Evolutionary conservation across 371 early-diverging fungal genomes (phyloP).

Genomic region (Lichtheimia ramosa): DNA sequence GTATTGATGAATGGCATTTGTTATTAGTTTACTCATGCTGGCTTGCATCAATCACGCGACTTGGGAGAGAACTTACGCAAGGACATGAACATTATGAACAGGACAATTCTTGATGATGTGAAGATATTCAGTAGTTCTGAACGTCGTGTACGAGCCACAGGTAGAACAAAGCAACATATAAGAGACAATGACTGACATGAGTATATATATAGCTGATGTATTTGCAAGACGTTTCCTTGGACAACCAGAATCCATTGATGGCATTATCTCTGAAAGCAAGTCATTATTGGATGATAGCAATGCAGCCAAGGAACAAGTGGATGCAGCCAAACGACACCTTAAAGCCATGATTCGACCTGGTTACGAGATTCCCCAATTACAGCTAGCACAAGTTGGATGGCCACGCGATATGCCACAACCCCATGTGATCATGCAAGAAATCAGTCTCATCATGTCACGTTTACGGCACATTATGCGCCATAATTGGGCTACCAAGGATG

Average conservation of each 20-base stretch:
- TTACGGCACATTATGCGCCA: conserved; percentile 78
- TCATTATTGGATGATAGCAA: conserved; percentile 95
- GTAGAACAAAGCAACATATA: conserved; percentile 11
- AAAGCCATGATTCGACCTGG: conserved; percentile 54
- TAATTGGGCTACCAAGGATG: conserved; percentile 65
- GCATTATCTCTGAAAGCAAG: conserved; percentile 72
- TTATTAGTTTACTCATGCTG: conserved; percentile 90
- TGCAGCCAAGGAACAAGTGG: conserved; percentile 92
- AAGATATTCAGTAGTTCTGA: conserved; percentile 87
- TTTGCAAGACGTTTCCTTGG: conserved; percentile 80
- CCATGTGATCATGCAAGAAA: conserved; percentile 63
- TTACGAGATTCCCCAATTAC: conserved; percentile 45
- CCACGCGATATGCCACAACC: conserved; percentile 63
- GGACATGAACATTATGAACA: conserved; percentile 88
- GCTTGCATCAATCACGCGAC: conserved; percentile 87
- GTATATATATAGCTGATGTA: conserved; percentile 55
- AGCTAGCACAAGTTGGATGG: conserved; percentile 49
- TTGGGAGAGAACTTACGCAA: conserved; percentile 92
- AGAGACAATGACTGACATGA: not conserved
- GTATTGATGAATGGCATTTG: conserved; percentile 2
- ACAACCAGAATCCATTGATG: conserved; percentile 53
- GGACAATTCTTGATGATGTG: conserved; percentile 83
- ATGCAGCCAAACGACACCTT: conserved; percentile 79
- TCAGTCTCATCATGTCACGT: conserved; percentile 66
- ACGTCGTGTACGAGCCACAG: conserved; percentile 86